Percentiles rank a stretch among this genome's conserved stretches.
Conservation (phyloP, 176 grass and related monocot species). For the Oryza rufipogon region DNA sequence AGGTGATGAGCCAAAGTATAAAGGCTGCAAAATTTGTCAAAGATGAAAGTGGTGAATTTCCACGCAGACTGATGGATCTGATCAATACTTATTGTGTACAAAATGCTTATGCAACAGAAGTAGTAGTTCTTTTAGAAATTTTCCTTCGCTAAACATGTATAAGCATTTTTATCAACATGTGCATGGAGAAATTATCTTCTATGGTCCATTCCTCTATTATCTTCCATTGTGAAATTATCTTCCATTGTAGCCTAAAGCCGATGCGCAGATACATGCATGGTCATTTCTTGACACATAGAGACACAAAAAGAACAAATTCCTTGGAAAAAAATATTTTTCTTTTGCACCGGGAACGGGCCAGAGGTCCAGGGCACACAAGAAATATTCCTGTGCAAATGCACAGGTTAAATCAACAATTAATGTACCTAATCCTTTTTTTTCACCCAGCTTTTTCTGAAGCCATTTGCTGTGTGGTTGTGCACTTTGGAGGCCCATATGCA, state of each 20-base stretch:
- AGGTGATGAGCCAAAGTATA: constrained; percentile 10
- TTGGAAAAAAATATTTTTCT: not conserved
- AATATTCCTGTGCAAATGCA: not conserved
- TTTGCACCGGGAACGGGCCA: not conserved
- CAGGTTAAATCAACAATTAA: not conserved
- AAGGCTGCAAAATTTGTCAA: not conserved
- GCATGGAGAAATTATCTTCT: too few species aligned
- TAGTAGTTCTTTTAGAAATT: too few species aligned
- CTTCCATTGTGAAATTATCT: not conserved
- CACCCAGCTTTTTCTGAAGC: not conserved
- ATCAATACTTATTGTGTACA: not conserved
- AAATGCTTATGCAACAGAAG: too few species aligned
- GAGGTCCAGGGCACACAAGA: not conserved
- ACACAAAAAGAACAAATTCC: not conserved
- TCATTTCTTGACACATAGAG: not conserved
- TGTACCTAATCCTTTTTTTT: not conserved
- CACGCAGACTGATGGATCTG: not conserved
- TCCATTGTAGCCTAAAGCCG: too few species aligned
- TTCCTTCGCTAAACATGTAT: too few species aligned
- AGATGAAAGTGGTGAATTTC: not conserved
- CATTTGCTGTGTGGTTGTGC: not conserved
- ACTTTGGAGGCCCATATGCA: not conserved
- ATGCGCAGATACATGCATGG: not conserved
- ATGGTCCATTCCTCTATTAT: too few species aligned
- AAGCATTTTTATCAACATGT: too few species aligned